Conservation (phyloP, 1,284 basidiomycete species). For the Crucibulum cyathiforme region DNA sequence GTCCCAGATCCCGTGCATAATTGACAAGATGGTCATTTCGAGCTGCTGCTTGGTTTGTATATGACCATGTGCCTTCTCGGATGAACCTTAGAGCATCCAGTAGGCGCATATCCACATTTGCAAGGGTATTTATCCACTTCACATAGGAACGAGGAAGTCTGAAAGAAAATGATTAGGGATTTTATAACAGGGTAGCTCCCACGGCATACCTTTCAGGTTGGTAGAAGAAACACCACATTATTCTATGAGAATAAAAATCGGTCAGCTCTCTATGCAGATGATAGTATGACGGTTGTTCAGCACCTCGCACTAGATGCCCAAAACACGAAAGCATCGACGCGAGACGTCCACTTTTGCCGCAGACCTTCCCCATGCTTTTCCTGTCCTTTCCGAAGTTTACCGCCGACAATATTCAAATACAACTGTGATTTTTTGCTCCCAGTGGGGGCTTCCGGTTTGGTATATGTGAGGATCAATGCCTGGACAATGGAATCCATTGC, state of each 20-base stretch:
- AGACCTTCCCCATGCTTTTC: conserved; percentile 23
- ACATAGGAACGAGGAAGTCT: conserved; percentile 77
- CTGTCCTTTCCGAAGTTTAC: conserved; percentile 1
- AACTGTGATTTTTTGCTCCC: neutral
- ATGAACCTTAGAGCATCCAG: conserved; percentile 58
- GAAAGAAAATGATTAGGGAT: neutral
- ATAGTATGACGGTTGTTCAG: too few species aligned
- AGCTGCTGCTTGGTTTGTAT: conserved; percentile 47
- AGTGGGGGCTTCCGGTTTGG: neutral
- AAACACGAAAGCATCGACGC: conserved; percentile 71
- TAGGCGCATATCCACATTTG: conserved; percentile 68
- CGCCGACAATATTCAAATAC: neutral
- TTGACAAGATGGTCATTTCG: conserved; percentile 48
- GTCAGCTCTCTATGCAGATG: too few species aligned
- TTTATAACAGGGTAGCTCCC: conserved; percentile 1
- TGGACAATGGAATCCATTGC: conserved; percentile 70
- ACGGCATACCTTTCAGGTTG: conserved; percentile 63
- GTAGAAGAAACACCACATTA: conserved; percentile 88
- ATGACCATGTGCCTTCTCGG: conserved; percentile 63
- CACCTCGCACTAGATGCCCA: conserved; percentile 79
- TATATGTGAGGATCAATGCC: conserved; percentile 46
- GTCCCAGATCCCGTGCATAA: conserved; percentile 61
- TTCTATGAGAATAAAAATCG: conserved; percentile 45
- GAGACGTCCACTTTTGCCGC: conserved; percentile 45
- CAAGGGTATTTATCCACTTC: conserved; percentile 76